Conservation (phyloP, 495 filamentous ascomycete species). For the Amphirosellinia nigrospora region DNA sequence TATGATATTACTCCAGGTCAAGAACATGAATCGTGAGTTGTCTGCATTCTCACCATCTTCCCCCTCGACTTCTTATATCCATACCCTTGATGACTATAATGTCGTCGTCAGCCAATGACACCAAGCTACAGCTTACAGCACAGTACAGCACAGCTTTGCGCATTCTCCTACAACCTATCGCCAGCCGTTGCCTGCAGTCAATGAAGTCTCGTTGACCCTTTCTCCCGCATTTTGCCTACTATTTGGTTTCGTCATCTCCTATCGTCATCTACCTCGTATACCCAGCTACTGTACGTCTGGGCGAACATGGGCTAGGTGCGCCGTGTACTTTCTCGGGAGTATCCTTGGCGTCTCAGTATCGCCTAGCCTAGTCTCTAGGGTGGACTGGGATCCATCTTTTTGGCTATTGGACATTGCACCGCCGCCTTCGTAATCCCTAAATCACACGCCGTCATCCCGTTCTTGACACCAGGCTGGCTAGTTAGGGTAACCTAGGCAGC, state of each 20-base stretch:
- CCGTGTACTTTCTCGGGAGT: background rate
- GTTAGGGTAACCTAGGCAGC: background rate
- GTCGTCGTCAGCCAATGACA: background rate
- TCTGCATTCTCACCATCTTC: background rate
- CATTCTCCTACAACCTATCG: background rate
- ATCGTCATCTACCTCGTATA: background rate
- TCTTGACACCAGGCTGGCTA: constrained; percentile 23
- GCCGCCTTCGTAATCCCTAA: constrained; percentile 20
- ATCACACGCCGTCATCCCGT: constrained; percentile 24
- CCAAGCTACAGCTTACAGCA: background rate
- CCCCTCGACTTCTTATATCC: background rate
- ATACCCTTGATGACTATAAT: background rate
- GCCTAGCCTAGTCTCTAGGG: constrained; percentile 9
- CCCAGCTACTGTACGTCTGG: background rate
- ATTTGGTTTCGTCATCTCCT: background rate
- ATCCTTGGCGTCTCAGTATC: constrained; percentile 16
- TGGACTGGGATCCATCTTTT: constrained; percentile 23
- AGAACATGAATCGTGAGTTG: constrained; percentile 39
- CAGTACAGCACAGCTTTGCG: background rate
- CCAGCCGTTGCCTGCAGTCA: background rate
- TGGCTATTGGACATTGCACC: constrained; percentile 10
- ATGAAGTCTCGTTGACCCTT: constrained; percentile 9
- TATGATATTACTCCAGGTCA: constrained; percentile 30
- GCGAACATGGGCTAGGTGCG: background rate
- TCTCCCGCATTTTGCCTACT: background rate